Conservation (phyloP, 345 rosid genomes). For the Bruguiera parviflora region DNA sequence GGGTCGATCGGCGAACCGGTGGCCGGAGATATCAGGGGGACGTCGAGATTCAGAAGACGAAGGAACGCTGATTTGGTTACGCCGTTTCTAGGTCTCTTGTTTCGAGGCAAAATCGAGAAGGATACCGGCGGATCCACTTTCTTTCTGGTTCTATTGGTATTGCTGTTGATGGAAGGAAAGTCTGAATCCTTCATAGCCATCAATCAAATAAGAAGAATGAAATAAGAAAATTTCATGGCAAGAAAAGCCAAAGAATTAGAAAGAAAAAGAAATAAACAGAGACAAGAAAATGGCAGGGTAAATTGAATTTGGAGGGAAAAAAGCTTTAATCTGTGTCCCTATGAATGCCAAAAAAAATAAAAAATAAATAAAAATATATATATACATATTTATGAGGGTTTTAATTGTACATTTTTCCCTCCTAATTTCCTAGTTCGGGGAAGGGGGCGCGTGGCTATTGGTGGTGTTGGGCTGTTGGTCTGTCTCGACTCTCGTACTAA, state of each 20-base stretch:
- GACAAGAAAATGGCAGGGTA: not conserved
- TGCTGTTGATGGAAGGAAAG: constrained; percentile 8
- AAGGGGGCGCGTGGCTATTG: too few relatives aligned
- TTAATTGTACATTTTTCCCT: constrained; percentile 6
- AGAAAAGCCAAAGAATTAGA: too few relatives aligned
- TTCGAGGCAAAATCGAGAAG: constrained; percentile 11
- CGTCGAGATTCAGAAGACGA: constrained; percentile 38
- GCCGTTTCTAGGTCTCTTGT: constrained; percentile 29
- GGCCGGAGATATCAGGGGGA: constrained; percentile 48
- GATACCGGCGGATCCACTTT: not conserved
- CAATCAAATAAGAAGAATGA: not conserved
- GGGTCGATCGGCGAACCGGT: constrained; percentile 39
- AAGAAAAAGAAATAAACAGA: too few relatives aligned
- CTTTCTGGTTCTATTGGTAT: constrained; percentile 18
- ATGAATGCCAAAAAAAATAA: too few relatives aligned
- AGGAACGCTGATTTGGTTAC: constrained; percentile 39
- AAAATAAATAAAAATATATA: too few relatives aligned
- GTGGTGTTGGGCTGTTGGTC: too few relatives aligned
- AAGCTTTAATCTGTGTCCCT: not conserved
- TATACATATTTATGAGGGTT: too few relatives aligned
- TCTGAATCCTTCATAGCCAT: constrained; percentile 24
- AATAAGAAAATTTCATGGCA: not conserved
- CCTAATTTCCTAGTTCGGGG: not conserved
- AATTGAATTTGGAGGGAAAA: not conserved
- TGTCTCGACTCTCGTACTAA: too few relatives aligned